A percentile compares a stretch with the other conserved stretches of the same genome.
Evolutionary conservation across 129 eudicot species (phyloP).

Genomic region (Lactuca saligna): DNA sequence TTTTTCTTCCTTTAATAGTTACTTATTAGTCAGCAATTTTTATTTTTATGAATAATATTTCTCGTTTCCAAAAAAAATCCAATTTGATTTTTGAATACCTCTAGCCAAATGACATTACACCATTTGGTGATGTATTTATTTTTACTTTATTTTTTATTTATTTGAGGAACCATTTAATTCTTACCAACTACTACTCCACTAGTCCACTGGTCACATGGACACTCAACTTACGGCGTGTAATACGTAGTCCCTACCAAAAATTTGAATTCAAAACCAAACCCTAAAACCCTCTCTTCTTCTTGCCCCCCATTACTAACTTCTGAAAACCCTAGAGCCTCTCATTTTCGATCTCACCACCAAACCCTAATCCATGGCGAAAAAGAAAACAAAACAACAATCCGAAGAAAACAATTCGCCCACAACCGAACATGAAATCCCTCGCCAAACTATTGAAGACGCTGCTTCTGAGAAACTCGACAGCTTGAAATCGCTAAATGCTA

Average conservation of each 20-base stretch:
- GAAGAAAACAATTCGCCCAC: conserved; percentile 23
- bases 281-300: conserved; percentile 28
- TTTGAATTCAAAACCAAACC: conserved; percentile 46
- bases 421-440: not conserved
- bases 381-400: conserved; percentile 47
- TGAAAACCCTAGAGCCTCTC: conserved; percentile 33
- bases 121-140: no score
- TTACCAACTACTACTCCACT: not conserved
- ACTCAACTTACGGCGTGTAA: conserved; percentile 7
- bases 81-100: no score
- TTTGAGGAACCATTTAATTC: not conserved
- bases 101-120: no score
- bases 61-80: no score
- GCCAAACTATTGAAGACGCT: conserved; percentile 30
- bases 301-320: not conserved
- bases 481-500: conserved; percentile 60
- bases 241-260: conserved; percentile 26
- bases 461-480: conserved; percentile 52
- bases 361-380: conserved; percentile 73
- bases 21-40: no score
- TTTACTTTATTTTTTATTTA: not conserved
- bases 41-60: no score
- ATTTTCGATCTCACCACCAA: conserved; percentile 23
- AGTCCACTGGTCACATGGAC: conserved; percentile 19
- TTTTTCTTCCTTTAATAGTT: no score